phyloP scores from a whole-genome alignment of 768 basidiomycete species.

The Pleurotus platypus region DNA sequence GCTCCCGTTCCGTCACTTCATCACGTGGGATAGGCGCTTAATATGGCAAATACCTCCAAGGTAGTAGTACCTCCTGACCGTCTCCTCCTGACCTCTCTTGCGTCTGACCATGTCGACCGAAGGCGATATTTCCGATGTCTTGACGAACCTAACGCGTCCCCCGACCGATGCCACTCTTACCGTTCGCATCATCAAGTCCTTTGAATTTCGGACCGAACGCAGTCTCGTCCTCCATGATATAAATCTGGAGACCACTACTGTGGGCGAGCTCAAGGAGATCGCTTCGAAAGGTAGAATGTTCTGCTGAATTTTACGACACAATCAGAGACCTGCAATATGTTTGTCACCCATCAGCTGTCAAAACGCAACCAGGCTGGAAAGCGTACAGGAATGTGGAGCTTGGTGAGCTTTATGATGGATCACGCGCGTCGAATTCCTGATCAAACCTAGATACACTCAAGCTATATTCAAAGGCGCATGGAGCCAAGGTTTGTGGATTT shows the following conservation, averaged over 20 bases:
- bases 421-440: conserved; percentile 4
- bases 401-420: conserved; percentile 40
- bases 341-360: conserved; percentile 49
- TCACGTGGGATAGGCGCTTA: not conserved
- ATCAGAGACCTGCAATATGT: conserved; percentile 8
- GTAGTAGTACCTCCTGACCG: too few species aligned
- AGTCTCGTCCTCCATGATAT: conserved; percentile 80
- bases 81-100: too few species aligned
- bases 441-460: conserved; percentile 79
- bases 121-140: conserved; percentile 33
- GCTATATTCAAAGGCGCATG: conserved; percentile 91
- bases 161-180: conserved; percentile 82
- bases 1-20: too few species aligned
- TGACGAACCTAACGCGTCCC: conserved; percentile 66
- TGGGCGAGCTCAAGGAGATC: conserved; percentile 71
- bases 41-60: too few species aligned
- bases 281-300: conserved; percentile 55
- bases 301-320: conserved; percentile 8
- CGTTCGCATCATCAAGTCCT: conserved; percentile 91
- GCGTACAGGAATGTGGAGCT: conserved; percentile 73
- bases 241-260: conserved; percentile 77
- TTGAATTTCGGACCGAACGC: conserved; percentile 87
- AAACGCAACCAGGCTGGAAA: conserved; percentile 80
- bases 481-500: conserved; percentile 69
- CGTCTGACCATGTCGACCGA: conserved; percentile 23